Base-by-base conservation (phyloP, 2,329 filamentous ascomycete species). In the Fusarium humuli region DNA sequence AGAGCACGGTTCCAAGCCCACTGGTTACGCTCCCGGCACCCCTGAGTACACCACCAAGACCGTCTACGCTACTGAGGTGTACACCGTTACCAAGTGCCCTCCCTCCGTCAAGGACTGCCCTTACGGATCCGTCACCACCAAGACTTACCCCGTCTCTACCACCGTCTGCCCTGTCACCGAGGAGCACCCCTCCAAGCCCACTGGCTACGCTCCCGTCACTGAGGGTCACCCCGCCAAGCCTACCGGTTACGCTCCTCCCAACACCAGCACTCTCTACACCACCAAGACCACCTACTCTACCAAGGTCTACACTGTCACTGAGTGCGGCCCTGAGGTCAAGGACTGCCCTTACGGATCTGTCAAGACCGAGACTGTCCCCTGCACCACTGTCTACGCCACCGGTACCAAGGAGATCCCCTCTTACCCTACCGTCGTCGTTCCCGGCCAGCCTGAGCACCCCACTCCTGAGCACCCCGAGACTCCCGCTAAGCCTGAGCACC, bases 281-380 rank as follows among this genome's bases (percentile, higher is more conserved):
- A 80, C 79, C 41, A 75, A 75, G 70, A 77, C 72, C 32, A 62
- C 73, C 20, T 77, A 75, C 71, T 73, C 71, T 49, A 80, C 79
- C 34, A 75, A 75, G 70, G 76, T 72, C 37, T 78, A 75, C 71
- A 79, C 78, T 47, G 70, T 81, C 58, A 77, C 76, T 18, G 61
- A 75, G 57, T 81, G 79, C 58, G 64, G 75, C 45, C 72, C 77
- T 34, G 70, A 61, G 18, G 72, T 74, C 12, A 67, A 76, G 32
- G 67, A 77, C 74, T 80, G 79, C 76, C 75, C 76, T 37, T 67
- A 75, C 49, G 78, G 78, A 57, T 70, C 67, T 29, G 69, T 77
- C 45, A 79, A 75, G 59, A 80, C 76, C 9, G 62, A 65, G 62
- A 65, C 62, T 8, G 34, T 53, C 11, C 46, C 63, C 41, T 56